These are phyloP conservation scores for Termitomyces sp. DNA, from an alignment of 768 basidiomycete species.

Conservation along the genomic window DNA sequence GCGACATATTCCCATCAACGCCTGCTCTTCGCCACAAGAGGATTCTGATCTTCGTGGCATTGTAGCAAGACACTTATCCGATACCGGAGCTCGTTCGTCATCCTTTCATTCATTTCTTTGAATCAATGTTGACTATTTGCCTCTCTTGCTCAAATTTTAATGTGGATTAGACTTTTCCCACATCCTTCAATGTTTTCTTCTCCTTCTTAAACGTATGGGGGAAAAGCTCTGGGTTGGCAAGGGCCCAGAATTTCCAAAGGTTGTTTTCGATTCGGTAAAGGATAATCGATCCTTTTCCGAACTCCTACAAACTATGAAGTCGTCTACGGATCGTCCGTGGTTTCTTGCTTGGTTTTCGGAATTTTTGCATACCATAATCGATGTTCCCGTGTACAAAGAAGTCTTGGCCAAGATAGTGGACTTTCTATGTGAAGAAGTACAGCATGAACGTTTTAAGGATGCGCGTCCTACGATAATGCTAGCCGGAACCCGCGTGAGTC, in stretches of 20 bases:
- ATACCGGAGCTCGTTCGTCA: slow-evolving; percentile 58
- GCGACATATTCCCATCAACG: slow-evolving; percentile 52
- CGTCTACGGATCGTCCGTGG: slow-evolving; percentile 39
- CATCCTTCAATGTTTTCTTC: slow-evolving; percentile 56
- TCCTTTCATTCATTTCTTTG: slow-evolving; percentile 13
- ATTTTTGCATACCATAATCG: slow-evolving; percentile 56
- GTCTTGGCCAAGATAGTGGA: slow-evolving; percentile 71
- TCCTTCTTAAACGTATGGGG: slow-evolving; percentile 58
- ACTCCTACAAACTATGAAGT: slow-evolving; percentile 37
- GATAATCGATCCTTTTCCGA: slow-evolving; percentile 63
- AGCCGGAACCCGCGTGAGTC: slow-evolving; percentile 62
- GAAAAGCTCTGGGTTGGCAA: slow-evolving; percentile 68
- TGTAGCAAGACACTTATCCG: slow-evolving; percentile 61
- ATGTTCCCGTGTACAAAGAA: slow-evolving; percentile 50
- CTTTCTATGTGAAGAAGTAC: slow-evolving; percentile 78
- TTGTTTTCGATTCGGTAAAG: slow-evolving; percentile 81
- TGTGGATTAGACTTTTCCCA: slow-evolving; percentile 52
- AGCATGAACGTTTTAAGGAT: slow-evolving; percentile 68
- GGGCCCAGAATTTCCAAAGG: slow-evolving; percentile 68
- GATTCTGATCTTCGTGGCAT: slow-evolving; percentile 47
- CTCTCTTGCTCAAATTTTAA: slow-evolving; percentile 11
- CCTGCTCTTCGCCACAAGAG: slow-evolving; percentile 29
- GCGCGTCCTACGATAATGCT: slow-evolving; percentile 60
- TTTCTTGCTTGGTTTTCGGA: slow-evolving; percentile 65
- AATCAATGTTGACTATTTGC: slow-evolving; percentile 12